Conservation (phyloP, 2,329 filamentous ascomycete genomes). For the Penicillium rolfsii region DNA sequence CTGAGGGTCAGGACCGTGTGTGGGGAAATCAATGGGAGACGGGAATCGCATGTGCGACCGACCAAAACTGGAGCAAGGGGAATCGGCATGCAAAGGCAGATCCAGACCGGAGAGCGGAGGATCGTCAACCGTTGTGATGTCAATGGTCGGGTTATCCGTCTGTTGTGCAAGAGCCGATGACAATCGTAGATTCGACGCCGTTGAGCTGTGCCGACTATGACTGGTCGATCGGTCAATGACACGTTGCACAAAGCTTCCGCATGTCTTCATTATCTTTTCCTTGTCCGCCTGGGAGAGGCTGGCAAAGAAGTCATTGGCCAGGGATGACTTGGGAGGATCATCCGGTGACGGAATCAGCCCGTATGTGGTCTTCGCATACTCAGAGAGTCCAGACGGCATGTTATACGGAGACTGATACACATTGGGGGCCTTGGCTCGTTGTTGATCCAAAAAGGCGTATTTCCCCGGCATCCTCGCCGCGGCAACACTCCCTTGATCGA, state of each 20-base stretch:
- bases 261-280: conserved; percentile 49
- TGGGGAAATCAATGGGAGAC: conserved; percentile 47
- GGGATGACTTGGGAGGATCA: conserved; percentile 43
- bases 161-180: conserved; percentile 45
- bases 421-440: conserved; percentile 41
- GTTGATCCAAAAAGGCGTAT: conserved; percentile 46
- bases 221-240: conserved; percentile 42
- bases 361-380: conserved; percentile 46
- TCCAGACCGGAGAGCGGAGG: conserved; percentile 43
- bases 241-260: conserved; percentile 46
- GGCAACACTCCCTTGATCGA: conserved; percentile 36
- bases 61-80: conserved; percentile 48
- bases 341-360: conserved; percentile 40
- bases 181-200: conserved; percentile 43
- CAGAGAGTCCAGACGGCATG: conserved; percentile 47
- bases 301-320: conserved; percentile 48
- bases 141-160: conserved; percentile 46
- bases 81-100: conserved; percentile 46
- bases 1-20: conserved; percentile 40
- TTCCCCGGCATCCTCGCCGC: conserved; percentile 41
- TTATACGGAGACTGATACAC: conserved; percentile 51
- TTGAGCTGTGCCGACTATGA: conserved; percentile 43
- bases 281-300: conserved; percentile 45
- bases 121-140: conserved; percentile 47
- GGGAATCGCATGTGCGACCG: conserved; percentile 48